These are phyloP conservation scores for Epichloe coenophiala DNA, from an alignment of 2,329 filamentous ascomycete genomes.

Conservation along the genomic window DNA sequence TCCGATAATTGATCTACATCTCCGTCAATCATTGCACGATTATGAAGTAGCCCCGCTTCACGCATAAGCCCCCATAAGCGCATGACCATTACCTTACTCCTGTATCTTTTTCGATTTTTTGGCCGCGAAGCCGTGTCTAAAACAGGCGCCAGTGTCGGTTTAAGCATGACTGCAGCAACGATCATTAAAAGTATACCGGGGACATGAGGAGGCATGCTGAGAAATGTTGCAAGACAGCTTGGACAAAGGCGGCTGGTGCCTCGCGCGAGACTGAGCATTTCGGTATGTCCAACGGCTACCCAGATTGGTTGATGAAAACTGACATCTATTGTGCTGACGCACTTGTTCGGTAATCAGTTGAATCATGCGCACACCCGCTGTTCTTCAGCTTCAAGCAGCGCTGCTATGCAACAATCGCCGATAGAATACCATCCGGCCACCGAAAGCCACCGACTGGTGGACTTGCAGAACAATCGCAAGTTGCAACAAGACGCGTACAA, in stretches of 20 bases:
- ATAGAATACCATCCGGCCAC: neutral
- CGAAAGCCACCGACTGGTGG: neutral
- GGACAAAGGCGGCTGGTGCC: slow-evolving; percentile 15
- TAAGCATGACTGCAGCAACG: neutral
- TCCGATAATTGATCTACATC: neutral
- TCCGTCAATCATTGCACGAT: neutral
- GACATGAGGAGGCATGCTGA: slow-evolving; percentile 25
- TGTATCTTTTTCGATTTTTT: neutral
- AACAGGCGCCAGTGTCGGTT: neutral
- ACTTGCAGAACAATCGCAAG: neutral
- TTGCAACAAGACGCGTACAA: neutral
- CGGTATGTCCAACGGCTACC: neutral
- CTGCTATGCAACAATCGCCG: neutral
- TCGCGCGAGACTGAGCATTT: slow-evolving; percentile 6
- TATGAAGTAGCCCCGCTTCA: slow-evolving; percentile 2
- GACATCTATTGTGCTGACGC: neutral
- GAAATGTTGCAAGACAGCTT: slow-evolving; percentile 20
- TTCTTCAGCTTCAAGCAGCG: neutral
- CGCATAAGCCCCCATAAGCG: slow-evolving; percentile 1
- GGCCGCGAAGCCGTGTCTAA: neutral
- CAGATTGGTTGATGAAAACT: neutral
- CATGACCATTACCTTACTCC: neutral
- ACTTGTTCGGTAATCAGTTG: neutral
- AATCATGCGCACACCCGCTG: neutral
- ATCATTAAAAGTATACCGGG: slow-evolving; percentile 6